Evolutionary conservation across 2,329 filamentous ascomycete species (phyloP).

Genomic region (Sclerotinia trifoliorum): DNA sequence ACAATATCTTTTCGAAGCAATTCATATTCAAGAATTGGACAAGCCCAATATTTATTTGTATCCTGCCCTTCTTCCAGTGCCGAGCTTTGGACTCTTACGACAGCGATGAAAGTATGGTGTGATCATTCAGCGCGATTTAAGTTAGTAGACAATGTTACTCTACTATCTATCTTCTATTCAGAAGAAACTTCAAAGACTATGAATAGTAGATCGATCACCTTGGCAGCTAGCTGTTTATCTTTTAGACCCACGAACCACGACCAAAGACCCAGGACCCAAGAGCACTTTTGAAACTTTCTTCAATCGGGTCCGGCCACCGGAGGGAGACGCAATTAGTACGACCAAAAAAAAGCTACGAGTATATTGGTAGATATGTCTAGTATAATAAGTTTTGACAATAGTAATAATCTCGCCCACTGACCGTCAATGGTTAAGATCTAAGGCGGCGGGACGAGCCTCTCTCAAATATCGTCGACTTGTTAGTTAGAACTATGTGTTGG

Average conservation of each 20-base stretch:
- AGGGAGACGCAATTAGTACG: not conserved
- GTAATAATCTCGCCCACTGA: not conserved
- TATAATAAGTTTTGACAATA: not conserved
- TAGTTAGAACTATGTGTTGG: not conserved
- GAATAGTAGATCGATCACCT: not conserved
- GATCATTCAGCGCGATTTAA: constrained; percentile 1
- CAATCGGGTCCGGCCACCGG: constrained; percentile 5
- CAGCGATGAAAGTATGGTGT: not conserved
- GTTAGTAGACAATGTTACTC: not conserved
- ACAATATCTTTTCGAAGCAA: not conserved
- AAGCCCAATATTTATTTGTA: not conserved
- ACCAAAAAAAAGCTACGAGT: not conserved
- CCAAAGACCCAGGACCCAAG: not conserved
- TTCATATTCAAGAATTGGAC: not conserved
- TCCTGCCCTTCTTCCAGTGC: not conserved
- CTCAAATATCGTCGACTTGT: not conserved
- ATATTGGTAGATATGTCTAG: not conserved
- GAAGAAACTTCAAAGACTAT: not conserved
- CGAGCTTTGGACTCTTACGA: not conserved
- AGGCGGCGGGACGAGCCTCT: not conserved
- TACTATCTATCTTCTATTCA: not conserved
- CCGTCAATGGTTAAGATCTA: not conserved
- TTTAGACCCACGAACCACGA: not conserved
- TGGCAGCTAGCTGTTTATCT: not conserved
- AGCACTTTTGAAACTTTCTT: not conserved